Evolutionary conservation across 257 asterid species (phyloP), one percentile per base, ranked within the genome.

Genomic region (Solanum clarkiae): DNA sequence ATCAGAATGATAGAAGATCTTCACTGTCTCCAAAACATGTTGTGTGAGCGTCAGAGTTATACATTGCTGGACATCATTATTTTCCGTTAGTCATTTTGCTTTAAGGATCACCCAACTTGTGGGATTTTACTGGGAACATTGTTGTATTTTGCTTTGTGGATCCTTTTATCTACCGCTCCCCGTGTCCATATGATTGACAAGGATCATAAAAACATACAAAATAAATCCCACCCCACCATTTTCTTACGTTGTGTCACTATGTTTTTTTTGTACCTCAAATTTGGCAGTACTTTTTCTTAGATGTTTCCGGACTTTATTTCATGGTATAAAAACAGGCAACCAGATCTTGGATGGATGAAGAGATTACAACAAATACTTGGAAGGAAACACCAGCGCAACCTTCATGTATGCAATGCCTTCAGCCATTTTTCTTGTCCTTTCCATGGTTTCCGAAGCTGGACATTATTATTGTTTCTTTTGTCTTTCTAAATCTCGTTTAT

Each of bases 271-370:
- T 74, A 22, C 81, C 29, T 26, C 42, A 74, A 74, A 47, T 74
- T 45, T 74, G 60, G 42, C 57, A 47, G 13, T 74, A 12, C 8
- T 47, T 22, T 74, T 74, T 74, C 81, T 49, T 51, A 79, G 84
- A 62, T 82, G 29, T 82, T 82, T 54, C 81, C 26, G 24, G 22
- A 6, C 6, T 57, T 16, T 66, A 8, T 83, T 80, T 84, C 54
- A 65, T 85, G 17, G 84, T 86, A 77, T 59, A 45, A 53, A 69
- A 91, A 88, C 94, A 97, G 99, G 89, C 98, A 94, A 87, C 99
- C 99, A 29, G 99, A 95, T 88, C 88, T 97, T 36, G 99, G 99
- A 69, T 97, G 98, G 98, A 92, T 97, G 93, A 94, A 91, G 90
- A 92, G 93, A 90, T 80, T 97, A 88, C 94, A 97, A 86, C 97